phyloP scores from a whole-genome alignment of 73 alveolate genomes.

The Paramecium octaurelia region DNA sequence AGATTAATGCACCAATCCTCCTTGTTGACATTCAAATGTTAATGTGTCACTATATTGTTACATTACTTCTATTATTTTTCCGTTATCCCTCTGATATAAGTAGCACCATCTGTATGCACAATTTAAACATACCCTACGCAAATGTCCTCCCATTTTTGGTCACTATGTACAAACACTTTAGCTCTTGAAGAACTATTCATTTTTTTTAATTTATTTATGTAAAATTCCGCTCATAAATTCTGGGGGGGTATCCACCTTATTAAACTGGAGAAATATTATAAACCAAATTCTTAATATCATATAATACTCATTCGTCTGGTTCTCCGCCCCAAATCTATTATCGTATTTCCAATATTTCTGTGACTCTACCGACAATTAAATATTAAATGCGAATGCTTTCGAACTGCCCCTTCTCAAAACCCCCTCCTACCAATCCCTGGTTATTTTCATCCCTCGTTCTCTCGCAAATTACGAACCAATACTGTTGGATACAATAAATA shows the following conservation, averaged over 20 bases:
- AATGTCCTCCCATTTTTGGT: neutral
- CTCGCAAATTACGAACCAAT: no score
- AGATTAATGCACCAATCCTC: constrained; percentile 36
- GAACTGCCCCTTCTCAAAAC: no score
- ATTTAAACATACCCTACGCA: neutral
- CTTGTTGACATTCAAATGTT: constrained; percentile 28
- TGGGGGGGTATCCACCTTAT: neutral
- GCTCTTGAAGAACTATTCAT: neutral
- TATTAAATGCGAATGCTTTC: no score
- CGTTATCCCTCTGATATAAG: neutral
- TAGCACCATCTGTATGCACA: neutral
- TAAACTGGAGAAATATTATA: neutral
- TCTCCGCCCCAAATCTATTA: no score
- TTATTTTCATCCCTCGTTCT: no score
- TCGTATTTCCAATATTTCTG: neutral
- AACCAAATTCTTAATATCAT: neutral
- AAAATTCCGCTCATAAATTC: neutral
- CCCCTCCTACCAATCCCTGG: no score
- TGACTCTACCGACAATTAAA: neutral
- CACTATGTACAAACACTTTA: neutral
- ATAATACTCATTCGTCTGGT: neutral
- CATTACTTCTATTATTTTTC: neutral
- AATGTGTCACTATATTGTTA: neutral
- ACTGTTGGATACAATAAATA: no score
- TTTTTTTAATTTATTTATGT: neutral